Percentiles rank a stretch among this genome's conserved stretches.
phyloP scores from a whole-genome alignment of 495 filamentous ascomycete species.

The Sabuloglossum arenarium region DNA sequence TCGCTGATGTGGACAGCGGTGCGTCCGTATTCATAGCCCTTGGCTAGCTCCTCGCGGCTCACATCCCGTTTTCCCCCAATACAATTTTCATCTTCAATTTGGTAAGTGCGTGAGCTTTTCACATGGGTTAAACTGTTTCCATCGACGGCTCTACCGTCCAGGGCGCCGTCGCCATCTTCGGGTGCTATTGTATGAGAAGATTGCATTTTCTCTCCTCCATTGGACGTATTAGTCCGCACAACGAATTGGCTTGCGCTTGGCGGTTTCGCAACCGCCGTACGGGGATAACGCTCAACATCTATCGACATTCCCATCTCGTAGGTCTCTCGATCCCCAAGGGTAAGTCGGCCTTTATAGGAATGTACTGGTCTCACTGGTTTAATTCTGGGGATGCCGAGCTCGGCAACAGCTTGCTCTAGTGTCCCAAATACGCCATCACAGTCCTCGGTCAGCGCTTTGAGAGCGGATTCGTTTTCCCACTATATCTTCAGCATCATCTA shows the following conservation, averaged over 20 bases:
- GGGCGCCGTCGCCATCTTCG: slow-evolving; percentile 17
- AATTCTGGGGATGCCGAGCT: slow-evolving; percentile 51
- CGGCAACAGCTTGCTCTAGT: slow-evolving; percentile 61
- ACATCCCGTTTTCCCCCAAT: slow-evolving; percentile 73
- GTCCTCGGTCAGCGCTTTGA: slow-evolving; percentile 40
- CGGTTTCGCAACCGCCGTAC: slow-evolving; percentile 53
- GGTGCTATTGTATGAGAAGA: slow-evolving; percentile 24
- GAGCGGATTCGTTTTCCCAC: slow-evolving; percentile 43
- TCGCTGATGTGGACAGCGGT: slow-evolving; percentile 78
- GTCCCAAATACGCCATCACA: slow-evolving; percentile 59
- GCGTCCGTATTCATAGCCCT: slow-evolving; percentile 84
- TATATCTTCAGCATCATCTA: slow-evolving; percentile 12
- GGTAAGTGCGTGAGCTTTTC: slow-evolving; percentile 53
- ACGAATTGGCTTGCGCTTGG: slow-evolving; percentile 60
- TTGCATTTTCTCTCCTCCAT: slow-evolving; percentile 23
- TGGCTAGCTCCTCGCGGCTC: slow-evolving; percentile 62
- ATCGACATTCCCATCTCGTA: slow-evolving; percentile 67
- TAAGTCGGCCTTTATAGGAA: slow-evolving; percentile 60
- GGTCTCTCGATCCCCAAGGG: slow-evolving; percentile 51
- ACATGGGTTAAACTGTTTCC: slow-evolving; percentile 37
- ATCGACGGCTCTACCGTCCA: slow-evolving; percentile 21
- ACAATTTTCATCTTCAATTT: slow-evolving; percentile 48
- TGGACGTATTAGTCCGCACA: slow-evolving; percentile 23
- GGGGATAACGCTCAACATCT: slow-evolving; percentile 75
- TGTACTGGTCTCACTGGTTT: slow-evolving; percentile 51